Evolutionary conservation across 306 rosid species (phyloP).

Genomic region (Cucumis hystrix): DNA sequence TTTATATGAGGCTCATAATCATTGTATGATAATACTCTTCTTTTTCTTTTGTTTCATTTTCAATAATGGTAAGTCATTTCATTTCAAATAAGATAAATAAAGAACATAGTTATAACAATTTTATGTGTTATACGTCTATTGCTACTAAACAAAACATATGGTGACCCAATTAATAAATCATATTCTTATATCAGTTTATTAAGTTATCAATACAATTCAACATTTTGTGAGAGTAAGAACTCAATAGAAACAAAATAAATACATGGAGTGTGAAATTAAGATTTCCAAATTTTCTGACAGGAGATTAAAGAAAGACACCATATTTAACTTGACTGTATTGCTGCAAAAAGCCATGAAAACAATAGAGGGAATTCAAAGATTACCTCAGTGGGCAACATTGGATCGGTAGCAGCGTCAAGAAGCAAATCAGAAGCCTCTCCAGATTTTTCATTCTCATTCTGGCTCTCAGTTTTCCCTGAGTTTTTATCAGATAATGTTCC

Average conservation of each 20-base stretch:
- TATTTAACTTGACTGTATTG: not conserved
- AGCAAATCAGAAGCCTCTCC: conserved; percentile 31
- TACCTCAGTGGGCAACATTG: conserved; percentile 85
- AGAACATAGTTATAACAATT: not conserved
- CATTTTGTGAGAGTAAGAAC: not conserved
- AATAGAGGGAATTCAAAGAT: not conserved
- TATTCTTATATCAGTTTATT: not conserved
- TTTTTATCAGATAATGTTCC: conserved; percentile 21
- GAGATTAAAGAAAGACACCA: not conserved
- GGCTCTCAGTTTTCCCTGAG: conserved; percentile 29
- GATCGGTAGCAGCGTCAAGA: conserved; percentile 45
- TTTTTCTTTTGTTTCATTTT: not conserved
- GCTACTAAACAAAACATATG: not conserved
- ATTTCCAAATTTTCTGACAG: not conserved
- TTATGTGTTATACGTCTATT: not conserved
- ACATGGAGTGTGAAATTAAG: not conserved
- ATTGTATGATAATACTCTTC: not conserved
- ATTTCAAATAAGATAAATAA: not conserved
- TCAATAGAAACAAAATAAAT: not conserved
- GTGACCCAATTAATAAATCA: not conserved
- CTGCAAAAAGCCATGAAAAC: not conserved
- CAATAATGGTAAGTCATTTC: not conserved
- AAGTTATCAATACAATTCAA: not conserved
- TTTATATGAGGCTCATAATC: not conserved
- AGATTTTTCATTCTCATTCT: conserved; percentile 20